Percentiles rank a stretch among this genome's conserved stretches.
Evolutionary conservation across 192 early-diverging fungal species (phyloP).

Genomic region (Coemansia sp.): DNA sequence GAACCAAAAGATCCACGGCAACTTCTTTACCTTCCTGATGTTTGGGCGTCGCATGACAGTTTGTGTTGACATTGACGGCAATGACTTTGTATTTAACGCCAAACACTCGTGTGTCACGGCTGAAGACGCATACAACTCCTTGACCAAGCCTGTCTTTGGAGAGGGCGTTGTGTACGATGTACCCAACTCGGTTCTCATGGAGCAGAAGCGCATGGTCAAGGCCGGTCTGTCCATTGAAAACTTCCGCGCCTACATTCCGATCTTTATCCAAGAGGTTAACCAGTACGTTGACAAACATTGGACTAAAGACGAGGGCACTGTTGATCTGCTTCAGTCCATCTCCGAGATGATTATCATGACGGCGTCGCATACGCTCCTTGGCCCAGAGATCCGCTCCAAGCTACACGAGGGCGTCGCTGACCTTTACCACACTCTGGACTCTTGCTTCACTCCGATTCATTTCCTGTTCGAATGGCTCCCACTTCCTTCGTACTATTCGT

Average conservation of each 20-base stretch:
- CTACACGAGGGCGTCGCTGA: constrained; percentile 85
- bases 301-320: constrained; percentile 58
- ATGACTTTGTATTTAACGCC: constrained; percentile 97
- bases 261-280: constrained; percentile 80
- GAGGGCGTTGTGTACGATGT: constrained; percentile 96
- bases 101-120: constrained; percentile 84
- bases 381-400: constrained; percentile 87
- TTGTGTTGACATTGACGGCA: constrained; percentile 88
- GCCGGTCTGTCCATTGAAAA: constrained; percentile 84
- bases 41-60: constrained; percentile 90
- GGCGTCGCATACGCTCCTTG: constrained; percentile 92
- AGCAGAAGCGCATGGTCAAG: constrained; percentile 99
- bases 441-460: constrained; percentile 93
- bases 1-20: constrained; percentile 83
- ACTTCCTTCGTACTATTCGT: constrained; percentile 81
- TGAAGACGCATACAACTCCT: constrained; percentile 89
- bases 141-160: constrained; percentile 96
- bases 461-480: constrained; percentile 94
- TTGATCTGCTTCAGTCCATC: constrained; percentile 81
- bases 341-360: constrained; percentile 93
- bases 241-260: constrained; percentile 87
- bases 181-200: constrained; percentile 90
- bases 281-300: constrained; percentile 76
- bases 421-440: constrained; percentile 94
- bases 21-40: constrained; percentile 93